A percentile compares a stretch with the other conserved stretches of the same genome.
Evolutionary conservation across 306 rosid species (phyloP).

Genomic region (Castanospermum australe): DNA sequence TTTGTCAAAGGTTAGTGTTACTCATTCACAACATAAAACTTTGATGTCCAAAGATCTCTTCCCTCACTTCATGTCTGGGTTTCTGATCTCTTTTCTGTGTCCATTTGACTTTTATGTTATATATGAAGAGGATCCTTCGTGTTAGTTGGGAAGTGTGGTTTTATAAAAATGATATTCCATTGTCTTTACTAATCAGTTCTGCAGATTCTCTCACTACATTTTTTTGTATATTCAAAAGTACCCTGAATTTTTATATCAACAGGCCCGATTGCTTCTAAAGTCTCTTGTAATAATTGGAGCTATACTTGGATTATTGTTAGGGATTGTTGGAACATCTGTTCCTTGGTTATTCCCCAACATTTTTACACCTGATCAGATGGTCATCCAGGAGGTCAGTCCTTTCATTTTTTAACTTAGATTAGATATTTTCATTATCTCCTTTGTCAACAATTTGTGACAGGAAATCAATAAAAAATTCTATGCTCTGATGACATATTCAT

Average conservation of each 20-base stretch:
- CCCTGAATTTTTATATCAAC: constrained; percentile 36
- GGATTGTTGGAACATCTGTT: constrained; percentile 70
- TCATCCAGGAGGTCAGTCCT: constrained; percentile 71
- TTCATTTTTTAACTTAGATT: constrained; percentile 7
- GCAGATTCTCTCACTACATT: not conserved
- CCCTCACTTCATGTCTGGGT: not conserved
- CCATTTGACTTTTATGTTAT: not conserved
- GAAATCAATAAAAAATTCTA: not conserved
- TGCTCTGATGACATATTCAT: not conserved
- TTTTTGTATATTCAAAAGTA: not conserved
- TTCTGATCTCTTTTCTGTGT: not conserved
- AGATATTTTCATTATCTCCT: not conserved
- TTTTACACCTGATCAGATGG: constrained; percentile 73
- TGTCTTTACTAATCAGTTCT: not conserved
- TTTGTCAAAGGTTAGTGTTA: constrained; percentile 67
- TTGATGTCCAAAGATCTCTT: not conserved
- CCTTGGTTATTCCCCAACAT: constrained; percentile 78
- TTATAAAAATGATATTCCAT: not conserved
- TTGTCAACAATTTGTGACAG: not conserved
- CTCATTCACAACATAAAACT: constrained; percentile 15
- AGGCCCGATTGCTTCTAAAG: constrained; percentile 76
- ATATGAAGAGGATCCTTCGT: not conserved
- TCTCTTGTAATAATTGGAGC: constrained; percentile 76
- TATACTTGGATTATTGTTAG: constrained; percentile 61
- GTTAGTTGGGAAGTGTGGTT: not conserved